Evolutionary conservation across 352 stramenopile species (phyloP).

Genomic region (Pythium dissotocum): DNA sequence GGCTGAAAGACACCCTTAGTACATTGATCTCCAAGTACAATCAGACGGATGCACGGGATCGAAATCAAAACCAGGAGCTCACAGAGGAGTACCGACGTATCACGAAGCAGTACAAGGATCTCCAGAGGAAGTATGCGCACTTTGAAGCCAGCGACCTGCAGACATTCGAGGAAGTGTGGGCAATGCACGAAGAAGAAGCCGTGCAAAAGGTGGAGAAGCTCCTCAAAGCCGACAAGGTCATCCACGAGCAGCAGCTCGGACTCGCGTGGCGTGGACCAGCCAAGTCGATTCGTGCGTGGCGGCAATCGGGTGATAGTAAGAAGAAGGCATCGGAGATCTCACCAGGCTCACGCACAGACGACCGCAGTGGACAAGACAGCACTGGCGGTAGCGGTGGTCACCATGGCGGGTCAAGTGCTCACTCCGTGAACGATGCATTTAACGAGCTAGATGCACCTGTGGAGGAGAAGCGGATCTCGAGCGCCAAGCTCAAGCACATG

Average conservation of each 20-base stretch:
- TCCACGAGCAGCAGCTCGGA: constrained; percentile 92
- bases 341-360: constrained; percentile 4
- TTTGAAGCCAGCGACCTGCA: constrained; percentile 90
- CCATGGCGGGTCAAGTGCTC: constrained; percentile 19
- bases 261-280: constrained; percentile 68
- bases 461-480: constrained; percentile 66
- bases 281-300: constrained; percentile 55
- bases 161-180: constrained; percentile 90
- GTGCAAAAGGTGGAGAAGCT: constrained; percentile 85
- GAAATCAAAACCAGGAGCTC: constrained; percentile 91
- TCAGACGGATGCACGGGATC: constrained; percentile 86
- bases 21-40: constrained; percentile 92
- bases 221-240: constrained; percentile 86
- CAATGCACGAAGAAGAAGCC: constrained; percentile 91
- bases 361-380: constrained; percentile 7
- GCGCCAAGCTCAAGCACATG: constrained; percentile 88
- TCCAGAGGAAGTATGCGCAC: constrained; percentile 94
- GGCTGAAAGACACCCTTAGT: constrained; percentile 92
- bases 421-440: constrained; percentile 45
- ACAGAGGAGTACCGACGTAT: constrained; percentile 93
- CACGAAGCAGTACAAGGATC: constrained; percentile 95
- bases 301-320: constrained; percentile 36
- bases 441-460: constrained; percentile 44
- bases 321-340: constrained; percentile 22
- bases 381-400: constrained; percentile 4